These are phyloP conservation scores for Thielaviopsis populi DNA, from an alignment of 2,329 filamentous ascomycete species.

Conservation along the genomic window DNA sequence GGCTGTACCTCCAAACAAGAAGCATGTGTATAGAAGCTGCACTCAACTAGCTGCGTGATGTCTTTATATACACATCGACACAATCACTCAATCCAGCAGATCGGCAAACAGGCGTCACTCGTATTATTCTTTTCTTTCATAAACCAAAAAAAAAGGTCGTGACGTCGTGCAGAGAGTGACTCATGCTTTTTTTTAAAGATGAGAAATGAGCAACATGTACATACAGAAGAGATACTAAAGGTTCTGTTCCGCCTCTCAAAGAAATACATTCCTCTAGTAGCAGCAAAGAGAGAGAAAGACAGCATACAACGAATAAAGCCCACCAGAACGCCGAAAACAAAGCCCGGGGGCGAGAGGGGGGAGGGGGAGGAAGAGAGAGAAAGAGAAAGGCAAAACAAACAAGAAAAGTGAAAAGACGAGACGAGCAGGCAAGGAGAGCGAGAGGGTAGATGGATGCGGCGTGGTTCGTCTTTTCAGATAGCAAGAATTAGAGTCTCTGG, in stretches of 20 bases:
- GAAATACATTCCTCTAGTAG: neutral
- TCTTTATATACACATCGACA: too few species aligned
- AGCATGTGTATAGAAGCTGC: too few species aligned
- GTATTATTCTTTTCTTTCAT: too few species aligned
- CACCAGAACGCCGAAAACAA: neutral
- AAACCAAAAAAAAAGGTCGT: too few species aligned
- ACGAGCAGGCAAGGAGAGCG: neutral
- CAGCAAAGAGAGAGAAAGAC: neutral
- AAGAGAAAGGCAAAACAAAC: neutral
- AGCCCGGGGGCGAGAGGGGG: neutral
- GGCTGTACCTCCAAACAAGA: too few species aligned
- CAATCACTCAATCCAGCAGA: too few species aligned
- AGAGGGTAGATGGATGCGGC: too few species aligned
- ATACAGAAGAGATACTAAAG: neutral
- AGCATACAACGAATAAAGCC: neutral
- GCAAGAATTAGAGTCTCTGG: neutral
- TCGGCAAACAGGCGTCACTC: too few species aligned
- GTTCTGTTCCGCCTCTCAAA: neutral
- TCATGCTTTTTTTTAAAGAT: neutral
- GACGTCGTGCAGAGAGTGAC: neutral
- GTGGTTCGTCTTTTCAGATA: neutral
- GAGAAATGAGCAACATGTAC: neutral
- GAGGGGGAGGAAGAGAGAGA: neutral
- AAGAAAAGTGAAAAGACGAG: neutral
- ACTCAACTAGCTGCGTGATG: too few species aligned